These are phyloP conservation scores for Samsoniella hepiali DNA, from an alignment of 2,329 filamentous ascomycete species.

Conservation along the genomic window DNA sequence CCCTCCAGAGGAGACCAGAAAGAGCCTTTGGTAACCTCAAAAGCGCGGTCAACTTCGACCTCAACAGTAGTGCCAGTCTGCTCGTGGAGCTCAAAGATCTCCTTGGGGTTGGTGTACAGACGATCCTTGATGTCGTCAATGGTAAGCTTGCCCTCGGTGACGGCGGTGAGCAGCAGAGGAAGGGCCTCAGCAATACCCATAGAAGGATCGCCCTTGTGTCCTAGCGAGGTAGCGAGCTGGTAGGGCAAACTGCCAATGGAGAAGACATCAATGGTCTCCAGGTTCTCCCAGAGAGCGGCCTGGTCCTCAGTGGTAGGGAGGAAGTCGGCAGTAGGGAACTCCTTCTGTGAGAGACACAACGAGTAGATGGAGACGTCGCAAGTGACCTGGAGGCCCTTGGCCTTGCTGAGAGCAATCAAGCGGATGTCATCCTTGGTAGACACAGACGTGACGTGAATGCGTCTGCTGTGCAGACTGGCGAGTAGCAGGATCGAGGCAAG, in stretches of 20 bases:
- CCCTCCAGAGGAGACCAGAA: conserved; percentile 71
- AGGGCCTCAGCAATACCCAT: conserved; percentile 71
- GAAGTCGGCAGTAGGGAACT: conserved; percentile 64
- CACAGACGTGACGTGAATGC: conserved; percentile 76
- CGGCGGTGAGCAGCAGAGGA: conserved; percentile 71
- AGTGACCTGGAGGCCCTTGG: conserved; percentile 77
- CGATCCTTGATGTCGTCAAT: conserved; percentile 69
- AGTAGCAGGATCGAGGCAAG: conserved; percentile 76
- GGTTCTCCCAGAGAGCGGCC: conserved; percentile 68
- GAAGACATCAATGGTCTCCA: conserved; percentile 73
- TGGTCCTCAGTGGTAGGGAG: conserved; percentile 68
- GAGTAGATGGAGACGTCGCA: conserved; percentile 81
- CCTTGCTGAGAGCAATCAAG: conserved; percentile 73
- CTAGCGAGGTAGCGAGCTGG: conserved; percentile 61
- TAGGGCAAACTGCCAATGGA: conserved; percentile 76
- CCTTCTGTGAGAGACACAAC: conserved; percentile 68
- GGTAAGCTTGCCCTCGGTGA: conserved; percentile 68
- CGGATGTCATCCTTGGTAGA: conserved; percentile 76
- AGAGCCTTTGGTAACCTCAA: conserved; percentile 48
- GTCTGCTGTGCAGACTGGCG: conserved; percentile 73
- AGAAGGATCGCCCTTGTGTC: conserved; percentile 53
- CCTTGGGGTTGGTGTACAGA: conserved; percentile 74
- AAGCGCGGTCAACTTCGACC: conserved; percentile 71
- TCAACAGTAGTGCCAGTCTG: conserved; percentile 71
- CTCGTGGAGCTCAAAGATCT: conserved; percentile 79